Evolutionary conservation across 2,329 filamentous ascomycete species (phyloP).

Genomic region (Knoxdaviesia capensis): DNA sequence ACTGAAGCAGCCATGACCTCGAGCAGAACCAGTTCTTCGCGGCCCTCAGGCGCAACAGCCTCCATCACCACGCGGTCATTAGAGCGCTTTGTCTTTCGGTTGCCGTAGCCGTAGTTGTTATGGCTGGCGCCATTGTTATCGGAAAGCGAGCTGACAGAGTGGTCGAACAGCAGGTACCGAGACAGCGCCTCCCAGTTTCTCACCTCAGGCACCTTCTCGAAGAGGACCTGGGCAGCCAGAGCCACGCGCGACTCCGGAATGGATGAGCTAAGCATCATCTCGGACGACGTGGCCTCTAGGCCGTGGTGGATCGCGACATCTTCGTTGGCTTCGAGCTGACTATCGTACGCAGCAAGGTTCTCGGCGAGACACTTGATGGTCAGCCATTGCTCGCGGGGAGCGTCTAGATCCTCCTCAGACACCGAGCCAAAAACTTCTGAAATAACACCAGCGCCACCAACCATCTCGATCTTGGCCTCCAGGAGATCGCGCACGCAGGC

Average conservation of each 20-base stretch:
- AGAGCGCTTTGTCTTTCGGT: slow-evolving; percentile 17
- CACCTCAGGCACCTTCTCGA: slow-evolving; percentile 62
- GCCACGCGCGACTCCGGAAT: slow-evolving; percentile 65
- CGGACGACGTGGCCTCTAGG: slow-evolving; percentile 18
- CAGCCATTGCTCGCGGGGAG: slow-evolving; percentile 68
- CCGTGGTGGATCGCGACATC: slow-evolving; percentile 1
- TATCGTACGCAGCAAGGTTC: slow-evolving; percentile 63
- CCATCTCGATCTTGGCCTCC: slow-evolving; percentile 59
- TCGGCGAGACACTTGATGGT: slow-evolving; percentile 81
- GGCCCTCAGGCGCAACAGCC: slow-evolving; percentile 50
- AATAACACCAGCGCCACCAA: slow-evolving; percentile 60
- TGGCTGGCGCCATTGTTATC: too few species aligned
- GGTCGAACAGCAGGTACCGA: slow-evolving; percentile 82
- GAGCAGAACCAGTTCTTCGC: slow-evolving; percentile 68
- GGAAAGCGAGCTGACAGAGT: slow-evolving; percentile 48
- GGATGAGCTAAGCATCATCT: slow-evolving; percentile 37
- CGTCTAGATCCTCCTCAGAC: slow-evolving; percentile 57
- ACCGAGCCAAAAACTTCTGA: slow-evolving; percentile 53
- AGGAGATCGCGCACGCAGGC: slow-evolving; percentile 71
- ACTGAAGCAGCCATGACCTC: slow-evolving; percentile 75
- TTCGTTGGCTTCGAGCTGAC: slow-evolving; percentile 41
- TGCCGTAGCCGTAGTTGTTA: slow-evolving; percentile 26
- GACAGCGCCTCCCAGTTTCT: slow-evolving; percentile 75
- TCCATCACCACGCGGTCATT: slow-evolving; percentile 44
- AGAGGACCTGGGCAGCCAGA: slow-evolving; percentile 68